Evolutionary conservation across 768 basidiomycete species (phyloP).

Genomic region (Hebeloma cylindrosporum): DNA sequence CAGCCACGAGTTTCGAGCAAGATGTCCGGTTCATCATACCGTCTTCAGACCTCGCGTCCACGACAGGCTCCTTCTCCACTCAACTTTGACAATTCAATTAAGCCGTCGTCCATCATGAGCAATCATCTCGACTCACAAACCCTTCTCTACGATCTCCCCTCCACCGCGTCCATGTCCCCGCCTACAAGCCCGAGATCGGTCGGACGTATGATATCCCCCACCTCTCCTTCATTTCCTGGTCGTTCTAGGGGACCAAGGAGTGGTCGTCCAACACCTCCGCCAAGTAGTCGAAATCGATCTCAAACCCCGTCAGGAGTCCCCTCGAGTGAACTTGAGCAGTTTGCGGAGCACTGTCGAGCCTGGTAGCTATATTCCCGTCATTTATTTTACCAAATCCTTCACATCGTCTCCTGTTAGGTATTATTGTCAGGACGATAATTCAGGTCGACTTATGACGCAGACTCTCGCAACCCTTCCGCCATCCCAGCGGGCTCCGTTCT

Average conservation of each 20-base stretch:
- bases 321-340: slow-evolving; percentile 71
- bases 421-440: slow-evolving; percentile 76
- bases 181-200: slow-evolving; percentile 53
- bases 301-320: slow-evolving; percentile 66
- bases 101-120: slow-evolving; percentile 40
- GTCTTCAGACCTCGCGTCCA: slow-evolving; percentile 61
- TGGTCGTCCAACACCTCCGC: slow-evolving; percentile 58
- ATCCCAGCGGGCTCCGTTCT: slow-evolving; percentile 84
- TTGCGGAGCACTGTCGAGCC: slow-evolving; percentile 73
- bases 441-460: slow-evolving; percentile 79
- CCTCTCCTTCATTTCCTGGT: slow-evolving; percentile 54
- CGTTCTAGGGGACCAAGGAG: slow-evolving; percentile 51
- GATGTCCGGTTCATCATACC: slow-evolving; percentile 66
- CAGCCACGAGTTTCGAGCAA: slow-evolving; percentile 24
- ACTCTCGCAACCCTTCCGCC: slow-evolving; percentile 77
- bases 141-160: slow-evolving; percentile 76
- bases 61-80: slow-evolving; percentile 63
- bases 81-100: slow-evolving; percentile 50
- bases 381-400: slow-evolving; percentile 2
- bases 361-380: slow-evolving; percentile 51
- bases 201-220: slow-evolving; percentile 47
- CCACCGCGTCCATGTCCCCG: slow-evolving; percentile 55
- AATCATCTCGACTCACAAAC: slow-evolving; percentile 52
- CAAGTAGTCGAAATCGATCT: slow-evolving; percentile 61
- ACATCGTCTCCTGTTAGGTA: slow-evolving; percentile 52